Conservation (phyloP, 371 early-diverging fungal species). For the Apophysomyces ossiformis region DNA sequence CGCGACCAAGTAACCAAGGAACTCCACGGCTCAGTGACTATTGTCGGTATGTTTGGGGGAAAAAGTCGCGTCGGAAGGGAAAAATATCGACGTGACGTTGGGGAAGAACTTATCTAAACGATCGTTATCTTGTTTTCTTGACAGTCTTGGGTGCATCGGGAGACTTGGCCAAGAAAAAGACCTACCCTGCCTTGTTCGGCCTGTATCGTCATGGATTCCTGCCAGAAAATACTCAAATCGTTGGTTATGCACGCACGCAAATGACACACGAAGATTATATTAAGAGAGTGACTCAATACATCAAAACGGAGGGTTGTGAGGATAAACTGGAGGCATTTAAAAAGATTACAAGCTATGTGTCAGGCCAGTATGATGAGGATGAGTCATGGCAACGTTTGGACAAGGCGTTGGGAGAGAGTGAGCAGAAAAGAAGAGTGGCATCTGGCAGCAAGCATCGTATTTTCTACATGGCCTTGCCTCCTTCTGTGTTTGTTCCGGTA, state of each 20-base stretch:
- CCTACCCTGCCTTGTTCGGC: constrained; percentile 94
- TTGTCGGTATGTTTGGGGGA: constrained; percentile 50
- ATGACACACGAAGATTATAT: constrained; percentile 83
- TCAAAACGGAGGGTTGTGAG: constrained; percentile 53
- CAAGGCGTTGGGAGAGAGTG: constrained; percentile 57
- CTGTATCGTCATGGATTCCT: constrained; percentile 79
- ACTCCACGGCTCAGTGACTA: constrained; percentile 50
- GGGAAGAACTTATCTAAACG: neutral
- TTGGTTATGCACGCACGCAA: constrained; percentile 96
- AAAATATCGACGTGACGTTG: neutral
- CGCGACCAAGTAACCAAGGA: constrained; percentile 43
- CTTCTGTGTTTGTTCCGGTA: constrained; percentile 90
- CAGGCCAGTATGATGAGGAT: constrained; percentile 90
- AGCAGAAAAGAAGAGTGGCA: constrained; percentile 34
- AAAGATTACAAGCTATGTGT: constrained; percentile 76
- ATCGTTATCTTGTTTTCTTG: neutral
- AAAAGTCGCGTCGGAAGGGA: neutral
- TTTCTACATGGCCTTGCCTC: constrained; percentile 97
- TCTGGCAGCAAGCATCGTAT: constrained; percentile 53
- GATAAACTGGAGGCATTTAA: constrained; percentile 73
- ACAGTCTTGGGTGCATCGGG: constrained; percentile 89
- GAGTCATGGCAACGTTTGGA: constrained; percentile 74
- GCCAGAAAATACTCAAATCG: constrained; percentile 78
- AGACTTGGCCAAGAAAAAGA: constrained; percentile 96
- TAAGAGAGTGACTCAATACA: constrained; percentile 76